Conservation (phyloP, 805 yeast species). For the Millerozyma miso region DNA sequence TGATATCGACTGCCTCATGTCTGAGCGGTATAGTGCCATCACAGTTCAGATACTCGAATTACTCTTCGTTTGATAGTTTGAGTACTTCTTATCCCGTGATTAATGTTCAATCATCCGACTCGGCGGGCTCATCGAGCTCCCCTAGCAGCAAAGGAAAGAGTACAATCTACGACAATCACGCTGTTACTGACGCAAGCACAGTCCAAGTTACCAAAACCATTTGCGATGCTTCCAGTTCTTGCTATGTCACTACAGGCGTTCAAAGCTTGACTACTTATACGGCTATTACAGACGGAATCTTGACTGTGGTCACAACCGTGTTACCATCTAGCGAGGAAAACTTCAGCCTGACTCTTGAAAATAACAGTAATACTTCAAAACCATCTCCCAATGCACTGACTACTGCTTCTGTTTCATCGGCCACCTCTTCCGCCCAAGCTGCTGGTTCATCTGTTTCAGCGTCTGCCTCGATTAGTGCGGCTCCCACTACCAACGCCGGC, state of each 20-base stretch:
- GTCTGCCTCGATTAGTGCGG: slow-evolving; percentile 3
- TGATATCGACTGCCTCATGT: slow-evolving; percentile 12
- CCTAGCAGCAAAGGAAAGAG: slow-evolving; percentile 3
- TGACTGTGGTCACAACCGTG: slow-evolving; percentile 34
- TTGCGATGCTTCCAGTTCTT: slow-evolving; percentile 25
- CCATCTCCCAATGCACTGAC: not conserved
- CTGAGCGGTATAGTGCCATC: slow-evolving; percentile 12
- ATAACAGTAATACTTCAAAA: not conserved
- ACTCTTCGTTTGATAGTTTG: slow-evolving; percentile 7
- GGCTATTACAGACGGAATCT: slow-evolving; percentile 34
- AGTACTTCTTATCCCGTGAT: slow-evolving; percentile 5
- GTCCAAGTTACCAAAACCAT: slow-evolving; percentile 24
- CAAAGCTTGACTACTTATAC: slow-evolving; percentile 31
- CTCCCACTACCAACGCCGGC: not conserved
- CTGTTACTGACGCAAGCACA: slow-evolving; percentile 17
- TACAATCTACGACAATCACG: slow-evolving; percentile 19
- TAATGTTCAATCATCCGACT: slow-evolving; percentile 5
- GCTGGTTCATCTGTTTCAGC: not conserved
- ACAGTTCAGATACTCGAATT: slow-evolving; percentile 16
- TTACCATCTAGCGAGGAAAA: slow-evolving; percentile 23
- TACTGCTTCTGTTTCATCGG: not conserved
- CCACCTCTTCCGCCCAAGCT: not conserved
- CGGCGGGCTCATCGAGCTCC: not conserved
- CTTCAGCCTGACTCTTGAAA: too few species aligned
- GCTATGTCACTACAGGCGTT: slow-evolving; percentile 32